Percentiles rank a stretch among this genome's conserved stretches.
These are phyloP conservation scores for Austropuccinia psidii DNA, from an alignment of 1,284 basidiomycete species.

Conservation along the genomic window DNA sequence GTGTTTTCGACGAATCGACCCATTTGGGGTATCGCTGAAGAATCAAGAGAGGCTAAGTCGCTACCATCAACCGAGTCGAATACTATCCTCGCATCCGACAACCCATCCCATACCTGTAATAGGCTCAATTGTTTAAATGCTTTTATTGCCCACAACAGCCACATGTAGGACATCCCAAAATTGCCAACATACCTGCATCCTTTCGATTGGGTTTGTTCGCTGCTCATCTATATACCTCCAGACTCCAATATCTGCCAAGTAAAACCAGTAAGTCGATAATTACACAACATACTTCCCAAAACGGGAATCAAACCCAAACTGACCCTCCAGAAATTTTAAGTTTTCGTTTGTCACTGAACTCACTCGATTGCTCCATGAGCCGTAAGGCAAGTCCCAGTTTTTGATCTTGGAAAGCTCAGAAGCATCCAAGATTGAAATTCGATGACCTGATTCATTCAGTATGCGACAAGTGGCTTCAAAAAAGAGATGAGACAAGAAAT, in stretches of 20 bases:
- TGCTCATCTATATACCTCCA: conserved; percentile 69
- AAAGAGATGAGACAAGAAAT: neutral
- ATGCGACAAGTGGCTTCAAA: conserved; percentile 20
- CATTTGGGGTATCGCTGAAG: conserved; percentile 53
- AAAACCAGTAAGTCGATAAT: neutral
- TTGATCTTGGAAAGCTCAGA: conserved; percentile 62
- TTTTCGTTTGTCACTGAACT: conserved; percentile 80
- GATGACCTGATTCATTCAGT: conserved; percentile 18
- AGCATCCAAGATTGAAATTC: conserved; percentile 68
- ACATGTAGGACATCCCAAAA: neutral
- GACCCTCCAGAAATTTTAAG: conserved; percentile 66
- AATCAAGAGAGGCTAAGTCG: conserved; percentile 50
- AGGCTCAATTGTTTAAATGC: conserved; percentile 49
- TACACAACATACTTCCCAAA: neutral
- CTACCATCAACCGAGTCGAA: conserved; percentile 57
- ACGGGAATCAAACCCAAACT: conserved; percentile 39
- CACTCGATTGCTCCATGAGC: conserved; percentile 74
- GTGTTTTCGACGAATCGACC: conserved; percentile 78
- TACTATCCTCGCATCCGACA: conserved; percentile 67
- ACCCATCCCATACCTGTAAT: conserved; percentile 71
- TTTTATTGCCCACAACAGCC: neutral
- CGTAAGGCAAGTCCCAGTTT: conserved; percentile 58
- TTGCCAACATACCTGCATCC: conserved; percentile 63
- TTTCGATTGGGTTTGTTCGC: conserved; percentile 65
- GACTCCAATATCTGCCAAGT: conserved; percentile 61